A percentile compares a stretch with the other conserved stretches of the same genome.
phyloP scores from a whole-genome alignment of 345 rosid species.

The Ceriops decandra region DNA sequence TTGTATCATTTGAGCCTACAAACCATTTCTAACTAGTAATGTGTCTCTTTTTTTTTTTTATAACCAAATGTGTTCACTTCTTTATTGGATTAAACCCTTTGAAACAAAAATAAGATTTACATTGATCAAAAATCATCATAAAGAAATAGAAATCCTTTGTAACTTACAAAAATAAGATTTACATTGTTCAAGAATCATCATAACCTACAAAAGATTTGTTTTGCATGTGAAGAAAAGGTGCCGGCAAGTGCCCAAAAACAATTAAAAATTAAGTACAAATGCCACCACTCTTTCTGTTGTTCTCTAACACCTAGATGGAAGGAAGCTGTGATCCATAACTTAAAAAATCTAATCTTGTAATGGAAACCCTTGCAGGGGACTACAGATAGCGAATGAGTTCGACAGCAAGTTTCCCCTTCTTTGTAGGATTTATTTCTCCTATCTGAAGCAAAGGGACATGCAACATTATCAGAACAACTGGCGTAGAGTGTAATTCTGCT shows the following conservation, averaged over 20 bases:
- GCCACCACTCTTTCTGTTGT: background rate
- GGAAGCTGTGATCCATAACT: background rate
- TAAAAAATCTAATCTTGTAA: background rate
- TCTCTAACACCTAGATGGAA: background rate
- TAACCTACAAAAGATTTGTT: background rate
- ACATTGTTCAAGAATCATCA: background rate
- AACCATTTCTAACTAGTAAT: too few relatives aligned
- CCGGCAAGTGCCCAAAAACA: too few relatives aligned
- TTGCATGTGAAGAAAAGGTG: background rate
- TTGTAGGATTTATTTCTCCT: constrained; percentile 74
- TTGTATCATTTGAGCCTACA: too few relatives aligned
- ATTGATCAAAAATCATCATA: background rate
- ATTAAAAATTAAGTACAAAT: background rate
- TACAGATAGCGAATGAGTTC: constrained; percentile 73
- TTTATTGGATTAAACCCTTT: too few relatives aligned
- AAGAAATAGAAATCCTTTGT: too few relatives aligned
- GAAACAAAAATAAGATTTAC: background rate
- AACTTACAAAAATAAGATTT: background rate
- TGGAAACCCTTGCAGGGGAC: constrained; percentile 1
- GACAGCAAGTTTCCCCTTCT: constrained; percentile 71
- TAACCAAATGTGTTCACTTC: too few relatives aligned
- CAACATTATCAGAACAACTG: constrained; percentile 7
- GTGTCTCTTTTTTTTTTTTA: too few relatives aligned
- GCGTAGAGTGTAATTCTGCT: background rate
- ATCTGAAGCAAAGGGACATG: constrained; percentile 35